Percentiles rank a stretch among this genome's conserved stretches.
Evolutionary conservation across 129 eudicot species (phyloP).

Genomic region (Rutidosis leptorrhynchoides): DNA sequence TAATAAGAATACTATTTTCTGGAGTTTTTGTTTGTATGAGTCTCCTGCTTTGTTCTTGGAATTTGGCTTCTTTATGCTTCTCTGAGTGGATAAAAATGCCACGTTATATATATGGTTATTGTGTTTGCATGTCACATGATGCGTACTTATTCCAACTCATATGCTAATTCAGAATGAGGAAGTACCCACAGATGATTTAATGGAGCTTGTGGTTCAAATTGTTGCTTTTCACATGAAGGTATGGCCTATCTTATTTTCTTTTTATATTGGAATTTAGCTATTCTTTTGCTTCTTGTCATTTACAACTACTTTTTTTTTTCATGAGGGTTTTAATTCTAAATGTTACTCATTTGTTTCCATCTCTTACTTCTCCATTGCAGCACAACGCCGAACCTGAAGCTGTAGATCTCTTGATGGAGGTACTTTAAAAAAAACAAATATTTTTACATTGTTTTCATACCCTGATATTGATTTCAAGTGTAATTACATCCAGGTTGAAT

Average conservation of each 20-base stretch:
- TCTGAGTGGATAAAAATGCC: too few species aligned
- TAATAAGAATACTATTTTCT: too few species aligned
- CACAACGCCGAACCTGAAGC: too few species aligned
- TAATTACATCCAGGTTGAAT: conserved; percentile 56
- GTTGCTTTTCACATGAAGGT: conserved; percentile 98
- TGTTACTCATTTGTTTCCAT: not conserved
- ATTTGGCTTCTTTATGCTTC: too few species aligned
- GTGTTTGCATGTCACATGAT: too few species aligned
- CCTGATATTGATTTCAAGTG: not conserved
- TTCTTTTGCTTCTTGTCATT: not conserved
- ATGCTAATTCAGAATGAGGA: conserved; percentile 64
- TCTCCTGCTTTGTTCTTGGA: too few species aligned
- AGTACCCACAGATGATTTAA: conserved; percentile 59
- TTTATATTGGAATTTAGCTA: not conserved
- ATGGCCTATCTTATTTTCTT: conserved; percentile 10
- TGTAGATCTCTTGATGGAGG: conserved; percentile 99
- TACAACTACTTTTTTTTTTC: not conserved
- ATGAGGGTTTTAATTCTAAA: not conserved
- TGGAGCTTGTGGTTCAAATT: conserved; percentile 83
- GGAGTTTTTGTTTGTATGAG: too few species aligned
- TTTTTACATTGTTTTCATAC: not conserved
- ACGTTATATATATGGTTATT: too few species aligned
- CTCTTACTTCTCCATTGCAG: conserved; percentile 40
- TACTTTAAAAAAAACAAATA: conserved; percentile 34
- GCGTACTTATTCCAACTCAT: too few species aligned